Base-by-base conservation (phyloP, 352 stramenopile genomes). In the Globisporangium nodosum region DNA sequence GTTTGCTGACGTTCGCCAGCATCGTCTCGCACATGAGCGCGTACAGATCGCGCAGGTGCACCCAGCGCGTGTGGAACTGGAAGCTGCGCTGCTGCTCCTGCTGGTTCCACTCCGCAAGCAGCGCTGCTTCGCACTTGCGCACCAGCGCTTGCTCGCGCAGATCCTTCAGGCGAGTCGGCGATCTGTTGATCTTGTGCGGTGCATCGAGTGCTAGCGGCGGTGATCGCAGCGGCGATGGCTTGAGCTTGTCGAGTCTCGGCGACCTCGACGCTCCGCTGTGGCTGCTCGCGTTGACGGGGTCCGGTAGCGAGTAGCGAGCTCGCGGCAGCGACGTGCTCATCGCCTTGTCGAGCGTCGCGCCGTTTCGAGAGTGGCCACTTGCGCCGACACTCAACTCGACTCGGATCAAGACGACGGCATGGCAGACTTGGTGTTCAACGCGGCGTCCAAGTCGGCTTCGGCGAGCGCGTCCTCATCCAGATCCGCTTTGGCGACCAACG, bases 31-130 rank as follows among this genome's bases (percentile, higher is more conserved):
- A 71, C 7, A 77, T 56, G 20, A 62, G 30, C 5, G 69, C 79
- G 60, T 86, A 89, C 21, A 89, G 65, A 13, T 50, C 49, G 0
- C 79, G 76, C n/a, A 87, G 39, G 3, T 69, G 59, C 4, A 68
- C 54, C 79, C 79, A 87, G 40, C 74, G 63, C 37, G 52, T 62
- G 49, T 74, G 74, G 66, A 71, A 85, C 0, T 65, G 63, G 24
- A 79, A 60, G 11, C 27, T 33, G 20, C 62, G 66, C 21, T 81
- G 70, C 27, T 74, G 63, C 3, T 77, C 61, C 4, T 71, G 65
- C 43, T 76, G 70, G 24, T 79, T 64, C 3, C 52, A 18, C 9
- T 73, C 60, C 0, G 18, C 52, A 5, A 54, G 33, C 27, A 85
- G 50, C 1, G 60, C 46, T 0, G 48, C 49, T 40, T 81, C 62